phyloP scores from a whole-genome alignment of 106 monocot species.

The Ottelia alismoides region DNA sequence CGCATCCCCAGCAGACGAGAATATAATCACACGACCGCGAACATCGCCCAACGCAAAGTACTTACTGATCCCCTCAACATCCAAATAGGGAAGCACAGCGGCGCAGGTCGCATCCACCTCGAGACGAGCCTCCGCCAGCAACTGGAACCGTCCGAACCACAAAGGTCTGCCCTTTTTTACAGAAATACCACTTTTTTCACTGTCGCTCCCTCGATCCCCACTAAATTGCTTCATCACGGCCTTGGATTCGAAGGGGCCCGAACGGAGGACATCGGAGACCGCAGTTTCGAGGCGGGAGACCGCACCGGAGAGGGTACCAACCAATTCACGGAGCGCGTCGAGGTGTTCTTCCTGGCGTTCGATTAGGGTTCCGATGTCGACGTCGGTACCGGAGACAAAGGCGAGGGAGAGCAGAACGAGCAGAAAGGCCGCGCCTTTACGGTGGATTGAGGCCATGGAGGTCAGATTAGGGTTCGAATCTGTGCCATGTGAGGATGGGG shows the following conservation, averaged over 20 bases:
- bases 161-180: slow-evolving; percentile 30
- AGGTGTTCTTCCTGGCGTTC: slow-evolving; percentile 68
- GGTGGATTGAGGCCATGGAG: too few species aligned
- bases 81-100: slow-evolving; percentile 48
- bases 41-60: slow-evolving; percentile 83
- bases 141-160: slow-evolving; percentile 63
- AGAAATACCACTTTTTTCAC: too few species aligned
- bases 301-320: slow-evolving; percentile 33
- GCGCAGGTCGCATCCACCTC: slow-evolving; percentile 29
- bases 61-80: slow-evolving; percentile 44
- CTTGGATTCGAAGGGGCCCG: neutral
- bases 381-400: neutral
- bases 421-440: too few species aligned
- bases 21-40: slow-evolving; percentile 35
- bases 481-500: too few species aligned
- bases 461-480: too few species aligned
- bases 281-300: slow-evolving; percentile 42
- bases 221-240: neutral
- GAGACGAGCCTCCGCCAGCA: slow-evolving; percentile 51
- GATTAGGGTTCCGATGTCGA: slow-evolving; percentile 14
- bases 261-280: too few species aligned
- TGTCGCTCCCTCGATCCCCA: slow-evolving; percentile 3
- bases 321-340: slow-evolving; percentile 22
- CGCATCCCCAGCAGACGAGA: slow-evolving; percentile 62
- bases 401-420: slow-evolving; percentile 3